Base-by-base conservation (phyloP, 441 rosid genomes). In the Euphorbia schlechtendalii region DNA sequence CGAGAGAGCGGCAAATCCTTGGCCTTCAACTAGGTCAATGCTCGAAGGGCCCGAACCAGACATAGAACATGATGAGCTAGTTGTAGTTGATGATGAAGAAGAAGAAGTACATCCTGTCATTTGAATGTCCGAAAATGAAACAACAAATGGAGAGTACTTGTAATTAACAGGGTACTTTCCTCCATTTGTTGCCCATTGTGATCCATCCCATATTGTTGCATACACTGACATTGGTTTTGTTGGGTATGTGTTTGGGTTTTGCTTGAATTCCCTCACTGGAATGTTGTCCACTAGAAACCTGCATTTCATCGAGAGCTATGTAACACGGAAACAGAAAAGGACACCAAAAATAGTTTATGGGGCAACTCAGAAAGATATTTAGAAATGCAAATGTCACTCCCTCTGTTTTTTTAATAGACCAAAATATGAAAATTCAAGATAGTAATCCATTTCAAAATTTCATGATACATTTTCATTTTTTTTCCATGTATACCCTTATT, bases 131-230 rank as follows among this genome's bases (percentile, higher is more conserved):
- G 86, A 63, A 54, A 93, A 13, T 17, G 94, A 88, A 48, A 77
- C 85, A 27, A 83, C 80, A 68, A 88, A 93, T 7, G 97, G 97
- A 9, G 80, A 85, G 56, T 90, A 81, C 65, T 79, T 80, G 71
- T 92, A 88, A 76, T 90, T 84, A 15, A 90, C 97, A 0, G 96
- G 91, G 75, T 90, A 88, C 70, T 90, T 92, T 53, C 98, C 98
- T 45, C 97, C 98, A 59, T 88, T 82, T 4, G 98, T 90, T 52
- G 98, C 98, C 98, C 98, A 93, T 8, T 86, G 78, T 14, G 98
- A 93, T 12, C 91, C 98, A 61, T 93, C 98, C 97, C 98, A 93
- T 56, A 93, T 82, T 4, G 96, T 85, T 30, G 84, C 74, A 28
- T 85, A 82, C 4, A 85, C 20, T 8, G 87, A 82, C 96, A 91